Evolutionary conservation across 2,329 filamentous ascomycete genomes (phyloP), one percentile per base, ranked within the genome.

Genomic region (Botryosphaeria dothidea): DNA sequence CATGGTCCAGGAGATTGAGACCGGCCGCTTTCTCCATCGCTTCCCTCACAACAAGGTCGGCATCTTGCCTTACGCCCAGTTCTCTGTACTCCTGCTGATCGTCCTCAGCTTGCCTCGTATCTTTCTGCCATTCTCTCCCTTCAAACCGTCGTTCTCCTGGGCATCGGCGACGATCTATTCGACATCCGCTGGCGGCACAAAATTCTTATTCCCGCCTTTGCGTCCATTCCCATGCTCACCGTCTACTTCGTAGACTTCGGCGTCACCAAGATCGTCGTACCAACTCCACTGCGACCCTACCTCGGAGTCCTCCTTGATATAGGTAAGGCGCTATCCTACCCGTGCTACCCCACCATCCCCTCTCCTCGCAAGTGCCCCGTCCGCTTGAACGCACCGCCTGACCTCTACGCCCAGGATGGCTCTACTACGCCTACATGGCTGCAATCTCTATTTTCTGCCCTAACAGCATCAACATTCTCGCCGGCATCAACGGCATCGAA

Each of bases 131-230:
- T 98, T 73, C 90, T 97, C 70, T 96, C 94, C 6, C 87, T 99
- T 41, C 93, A 97, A 79, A 91, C 90, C 51, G 92, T 96, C 68
- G 91, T 93, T 56, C 89, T 98, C 65, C 89, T 99, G 36, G 95
- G 95, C 63, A 90, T 99, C 66, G 92, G 92, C 69, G 95, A 99
- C 79, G 95, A 99, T 79, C 86, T 97, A 60, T 97, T 99, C 79
- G 95, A 99, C 78, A 97, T 99, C 74, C 88, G 95, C 75, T 99
- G 95, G 95, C 90, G 95, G 62, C 94, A 99, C 85, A 99, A 99
- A 82, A 93, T 97, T 80, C 91, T 97, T 82, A 97, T 99, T 71
- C 95, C 95, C 5, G 95, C 92, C 66, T 91, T 99, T 71, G 93
- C 93, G 65, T 90, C 92, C 52, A 92, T 98, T 66, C 95, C 95